A percentile compares a stretch with the other conserved stretches of the same genome.
Conservation (phyloP, 2,329 filamentous ascomycete genomes). For the Trichophyton simii region DNA sequence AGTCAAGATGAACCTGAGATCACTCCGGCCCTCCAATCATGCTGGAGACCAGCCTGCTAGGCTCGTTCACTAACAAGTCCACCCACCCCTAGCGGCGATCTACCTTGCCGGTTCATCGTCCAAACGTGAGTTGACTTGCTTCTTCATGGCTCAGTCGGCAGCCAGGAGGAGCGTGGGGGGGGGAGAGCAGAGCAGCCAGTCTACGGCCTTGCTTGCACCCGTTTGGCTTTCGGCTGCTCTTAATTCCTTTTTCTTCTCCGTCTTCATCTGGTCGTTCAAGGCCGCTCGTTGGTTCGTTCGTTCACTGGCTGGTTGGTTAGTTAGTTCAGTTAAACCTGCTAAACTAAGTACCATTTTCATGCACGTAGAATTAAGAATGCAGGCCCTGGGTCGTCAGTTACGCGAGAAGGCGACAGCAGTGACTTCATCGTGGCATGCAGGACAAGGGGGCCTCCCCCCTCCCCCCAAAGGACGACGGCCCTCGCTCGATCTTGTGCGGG, state of each 20-base stretch:
- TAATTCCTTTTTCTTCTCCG: neutral
- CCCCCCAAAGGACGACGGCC: too few species aligned
- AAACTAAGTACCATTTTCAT: too few species aligned
- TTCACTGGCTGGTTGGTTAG: too few species aligned
- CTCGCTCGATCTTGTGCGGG: too few species aligned
- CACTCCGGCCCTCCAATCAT: neutral
- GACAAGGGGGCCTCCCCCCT: neutral
- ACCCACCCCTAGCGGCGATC: neutral
- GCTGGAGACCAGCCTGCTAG: neutral
- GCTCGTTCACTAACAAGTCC: neutral
- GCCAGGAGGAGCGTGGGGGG: neutral
- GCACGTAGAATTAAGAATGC: neutral
- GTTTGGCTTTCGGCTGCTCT: neutral
- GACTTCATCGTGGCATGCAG: neutral
- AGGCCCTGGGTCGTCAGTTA: neutral
- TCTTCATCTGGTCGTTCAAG: neutral
- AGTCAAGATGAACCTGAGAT: too few species aligned
- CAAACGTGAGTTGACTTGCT: neutral
- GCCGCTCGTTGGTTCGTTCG: too few species aligned
- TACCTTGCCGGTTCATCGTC: constrained; percentile 1
- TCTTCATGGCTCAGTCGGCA: neutral
- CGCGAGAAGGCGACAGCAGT: neutral
- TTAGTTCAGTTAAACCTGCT: too few species aligned
- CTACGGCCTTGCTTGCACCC: neutral
- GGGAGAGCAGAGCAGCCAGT: neutral